Evolutionary conservation across 176 grass and related monocot species (phyloP), one percentile per base, ranked within the genome.

Genomic region (Panicum miliaceum): DNA sequence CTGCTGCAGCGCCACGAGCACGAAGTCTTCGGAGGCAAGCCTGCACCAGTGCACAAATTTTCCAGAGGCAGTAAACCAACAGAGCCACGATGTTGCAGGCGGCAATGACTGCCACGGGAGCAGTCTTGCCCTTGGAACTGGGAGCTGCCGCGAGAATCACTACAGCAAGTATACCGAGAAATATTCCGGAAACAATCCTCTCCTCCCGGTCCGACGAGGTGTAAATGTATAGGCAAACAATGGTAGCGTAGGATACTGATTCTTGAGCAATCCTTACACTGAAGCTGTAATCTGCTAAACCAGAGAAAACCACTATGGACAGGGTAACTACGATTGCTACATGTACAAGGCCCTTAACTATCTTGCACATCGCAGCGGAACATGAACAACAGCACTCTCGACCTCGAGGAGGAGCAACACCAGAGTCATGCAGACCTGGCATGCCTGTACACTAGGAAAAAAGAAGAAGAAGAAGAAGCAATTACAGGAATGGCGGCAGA

Each of bases 81-180:
- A 81, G 15, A 12, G 64, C 79, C 13, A 81, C 11, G n/a, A 69
- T 0, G 20, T 68, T 81, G 78, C 34, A 57, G 73, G 12, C 5
- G 50, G 12, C 36, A 20, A 75, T 75, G 32, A 32, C 9, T 1
- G 6, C 32, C 2, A 38, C 46, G 29, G 51, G 5, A 38, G 51
- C 19, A 11, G 18, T 56, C 32, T 29, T 40, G 19, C 18, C 4
- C 6, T 76, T 54, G 5, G 19, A 9, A 15, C 34, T 57, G 20
- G 52, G 19, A 15, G 35, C 73, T 40, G 48, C 48, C 15, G 4
- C 3, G 37, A 37, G 1, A 18, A 40, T 58, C 52, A 75, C 73
- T 9, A 29, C 51, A 13, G 79, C 16, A 32, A 81, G 64, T 3
- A 69, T 16, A 16, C 48, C 48, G n/a, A 40, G 13, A n/a, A 19